Evolutionary conservation across 2,329 filamentous ascomycete species (phyloP).

Genomic region (Phaeoacremonium minimum): DNA sequence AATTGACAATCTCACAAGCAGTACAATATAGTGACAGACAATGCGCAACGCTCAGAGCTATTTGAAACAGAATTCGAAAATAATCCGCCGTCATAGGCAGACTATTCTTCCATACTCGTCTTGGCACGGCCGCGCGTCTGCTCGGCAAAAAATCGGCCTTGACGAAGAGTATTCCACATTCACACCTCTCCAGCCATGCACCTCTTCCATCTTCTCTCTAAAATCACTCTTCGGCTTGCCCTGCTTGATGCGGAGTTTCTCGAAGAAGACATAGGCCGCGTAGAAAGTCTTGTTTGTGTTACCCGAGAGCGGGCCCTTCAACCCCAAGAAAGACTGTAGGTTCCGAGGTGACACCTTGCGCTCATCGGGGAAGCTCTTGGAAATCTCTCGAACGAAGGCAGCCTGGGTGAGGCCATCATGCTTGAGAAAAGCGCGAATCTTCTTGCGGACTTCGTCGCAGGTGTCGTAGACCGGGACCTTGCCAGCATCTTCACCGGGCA

Average conservation of each 20-base stretch:
- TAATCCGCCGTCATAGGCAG: too few relatives aligned
- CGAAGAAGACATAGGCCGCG: slow-evolving; percentile 53
- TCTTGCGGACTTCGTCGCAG: slow-evolving; percentile 53
- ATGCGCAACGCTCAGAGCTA: too few relatives aligned
- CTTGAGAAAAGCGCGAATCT: slow-evolving; percentile 47
- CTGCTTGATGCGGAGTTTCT: slow-evolving; percentile 50
- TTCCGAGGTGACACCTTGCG: slow-evolving; percentile 27
- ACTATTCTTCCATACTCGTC: too few relatives aligned
- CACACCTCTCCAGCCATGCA: too few relatives aligned
- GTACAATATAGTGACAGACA: too few relatives aligned
- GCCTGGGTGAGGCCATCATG: slow-evolving; percentile 42
- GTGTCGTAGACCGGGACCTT: slow-evolving; percentile 48
- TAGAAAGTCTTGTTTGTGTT: slow-evolving; percentile 45
- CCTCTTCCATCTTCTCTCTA: slow-evolving; percentile 41
- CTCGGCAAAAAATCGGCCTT: too few relatives aligned
- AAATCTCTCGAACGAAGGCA: slow-evolving; percentile 39
- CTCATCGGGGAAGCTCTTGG: slow-evolving; percentile 32
- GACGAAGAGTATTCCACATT: too few relatives aligned
- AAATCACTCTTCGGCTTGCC: slow-evolving; percentile 47
- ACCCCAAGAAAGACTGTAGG: slow-evolving; percentile 39
- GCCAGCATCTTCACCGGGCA: slow-evolving; percentile 36
- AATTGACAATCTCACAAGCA: too few relatives aligned
- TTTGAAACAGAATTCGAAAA: too few relatives aligned
- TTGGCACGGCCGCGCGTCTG: too few relatives aligned
- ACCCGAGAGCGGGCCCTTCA: slow-evolving; percentile 41